Evolutionary conservation across 164 flowering plant genomes (phyloP).

Genomic region (Houttuynia cordata): DNA sequence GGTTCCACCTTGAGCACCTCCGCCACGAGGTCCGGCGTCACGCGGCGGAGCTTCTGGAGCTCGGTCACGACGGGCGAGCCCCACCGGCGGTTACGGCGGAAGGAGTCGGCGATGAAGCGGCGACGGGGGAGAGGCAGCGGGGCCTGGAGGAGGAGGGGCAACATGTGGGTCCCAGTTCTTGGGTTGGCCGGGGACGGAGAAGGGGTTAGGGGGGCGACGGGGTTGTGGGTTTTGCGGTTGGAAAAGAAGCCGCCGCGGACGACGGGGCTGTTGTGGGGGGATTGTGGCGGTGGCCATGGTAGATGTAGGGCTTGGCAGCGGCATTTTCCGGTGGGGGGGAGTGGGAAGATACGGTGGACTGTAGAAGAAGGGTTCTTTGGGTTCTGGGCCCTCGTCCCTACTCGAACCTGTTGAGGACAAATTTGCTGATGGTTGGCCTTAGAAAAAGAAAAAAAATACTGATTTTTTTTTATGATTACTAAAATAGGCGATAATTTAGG

Average conservation of each 20-base stretch:
- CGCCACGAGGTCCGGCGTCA: conserved; percentile 64
- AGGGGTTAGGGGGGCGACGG: conserved; percentile 8
- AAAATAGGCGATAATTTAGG: no score
- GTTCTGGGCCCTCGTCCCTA: no score
- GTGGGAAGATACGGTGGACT: not conserved
- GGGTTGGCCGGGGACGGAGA: conserved; percentile 25
- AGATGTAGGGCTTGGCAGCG: conserved; percentile 47
- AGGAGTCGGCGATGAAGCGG: conserved; percentile 72
- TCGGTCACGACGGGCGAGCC: conserved; percentile 46
- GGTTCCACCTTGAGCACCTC: conserved; percentile 66
- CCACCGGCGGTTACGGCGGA: conserved; percentile 63
- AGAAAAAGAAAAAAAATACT: no score
- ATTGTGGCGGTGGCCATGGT: conserved; percentile 66
- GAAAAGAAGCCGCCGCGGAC: conserved; percentile 76
- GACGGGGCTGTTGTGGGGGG: conserved; percentile 71
- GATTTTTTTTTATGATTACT: no score
- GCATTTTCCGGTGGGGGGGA: not conserved
- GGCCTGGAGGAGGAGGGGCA: conserved; percentile 6
- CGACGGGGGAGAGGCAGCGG: conserved; percentile 25
- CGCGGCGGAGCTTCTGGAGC: conserved; percentile 70
- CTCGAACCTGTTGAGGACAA: no score
- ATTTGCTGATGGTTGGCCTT: no score
- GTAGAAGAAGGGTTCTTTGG: no score
- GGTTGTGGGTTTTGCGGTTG: conserved; percentile 41
- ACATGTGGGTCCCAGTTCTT: conserved; percentile 73